phyloP scores from a whole-genome alignment of 2,329 filamentous ascomycete genomes.

The Calycina herbarum region DNA sequence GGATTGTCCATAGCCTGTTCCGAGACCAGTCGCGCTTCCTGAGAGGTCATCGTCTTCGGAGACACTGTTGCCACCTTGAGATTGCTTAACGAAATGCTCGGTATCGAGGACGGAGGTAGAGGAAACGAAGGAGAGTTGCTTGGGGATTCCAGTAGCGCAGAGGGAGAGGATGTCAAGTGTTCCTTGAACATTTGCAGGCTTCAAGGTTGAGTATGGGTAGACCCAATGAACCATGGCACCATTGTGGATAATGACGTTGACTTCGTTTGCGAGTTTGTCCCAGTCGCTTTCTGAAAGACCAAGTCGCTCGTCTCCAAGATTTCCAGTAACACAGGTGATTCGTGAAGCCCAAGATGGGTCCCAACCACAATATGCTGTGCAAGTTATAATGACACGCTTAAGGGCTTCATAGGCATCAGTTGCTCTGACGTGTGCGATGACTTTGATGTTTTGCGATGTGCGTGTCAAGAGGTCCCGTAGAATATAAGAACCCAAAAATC shows the following conservation, averaged over 20 bases:
- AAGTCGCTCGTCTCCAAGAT: constrained; percentile 70
- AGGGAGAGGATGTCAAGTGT: constrained; percentile 76
- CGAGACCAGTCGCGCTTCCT: constrained; percentile 73
- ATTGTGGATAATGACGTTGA: constrained; percentile 79
- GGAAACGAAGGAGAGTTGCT: constrained; percentile 77
- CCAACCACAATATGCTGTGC: constrained; percentile 80
- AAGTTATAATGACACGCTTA: constrained; percentile 65
- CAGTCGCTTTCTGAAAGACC: constrained; percentile 68
- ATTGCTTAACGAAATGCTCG: constrained; percentile 76
- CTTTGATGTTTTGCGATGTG: constrained; percentile 52
- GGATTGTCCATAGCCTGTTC: constrained; percentile 85
- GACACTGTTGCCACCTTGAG: constrained; percentile 66
- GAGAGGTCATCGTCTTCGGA: constrained; percentile 75
- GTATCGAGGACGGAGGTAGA: constrained; percentile 83
- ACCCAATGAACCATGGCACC: constrained; percentile 84
- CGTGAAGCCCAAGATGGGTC: constrained; percentile 63
- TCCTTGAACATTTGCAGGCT: constrained; percentile 74
- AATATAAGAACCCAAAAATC: constrained; percentile 83
- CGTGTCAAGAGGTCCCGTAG: constrained; percentile 72
- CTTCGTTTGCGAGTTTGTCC: constrained; percentile 62
- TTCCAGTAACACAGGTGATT: constrained; percentile 69
- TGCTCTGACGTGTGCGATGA: constrained; percentile 76
- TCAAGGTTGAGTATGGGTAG: constrained; percentile 70
- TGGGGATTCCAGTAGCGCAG: constrained; percentile 74
- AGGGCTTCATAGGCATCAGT: constrained; percentile 60